Conservation (phyloP, 805 yeast species). For the Lipomyces mesembrius region DNA sequence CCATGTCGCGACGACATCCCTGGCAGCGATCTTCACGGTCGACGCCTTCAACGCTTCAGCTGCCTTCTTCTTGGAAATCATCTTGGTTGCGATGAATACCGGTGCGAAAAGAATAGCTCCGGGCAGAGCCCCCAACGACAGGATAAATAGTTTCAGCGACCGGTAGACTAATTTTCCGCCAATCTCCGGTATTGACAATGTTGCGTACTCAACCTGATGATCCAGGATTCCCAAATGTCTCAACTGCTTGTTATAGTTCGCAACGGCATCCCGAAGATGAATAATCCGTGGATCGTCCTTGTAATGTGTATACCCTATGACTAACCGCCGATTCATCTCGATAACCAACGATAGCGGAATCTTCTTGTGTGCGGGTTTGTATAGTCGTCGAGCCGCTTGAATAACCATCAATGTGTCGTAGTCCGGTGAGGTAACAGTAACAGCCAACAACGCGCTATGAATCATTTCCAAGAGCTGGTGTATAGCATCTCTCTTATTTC, state of each 20-base stretch:
- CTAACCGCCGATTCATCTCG: conserved; percentile 87
- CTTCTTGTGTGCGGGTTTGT: conserved; percentile 70
- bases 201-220: conserved; percentile 70
- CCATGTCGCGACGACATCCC: conserved; percentile 97
- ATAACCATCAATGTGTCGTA: conserved; percentile 87
- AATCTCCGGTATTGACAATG: conserved; percentile 55
- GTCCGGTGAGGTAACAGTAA: conserved; percentile 86
- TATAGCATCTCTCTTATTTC: conserved; percentile 73
- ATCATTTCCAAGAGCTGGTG: conserved; percentile 70
- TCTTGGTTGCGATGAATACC: conserved; percentile 77
- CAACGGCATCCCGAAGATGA: conserved; percentile 63
- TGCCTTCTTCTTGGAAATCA: conserved; percentile 74
- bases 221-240: conserved; percentile 67
- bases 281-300: conserved; percentile 71
- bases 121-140: conserved; percentile 74
- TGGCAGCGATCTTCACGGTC: conserved; percentile 86
- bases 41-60: conserved; percentile 80
- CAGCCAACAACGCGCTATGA: conserved; percentile 75
- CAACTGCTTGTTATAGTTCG: conserved; percentile 69
- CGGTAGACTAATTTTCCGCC: conserved; percentile 57
- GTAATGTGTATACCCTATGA: conserved; percentile 77
- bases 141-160: conserved; percentile 57
- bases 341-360: conserved; percentile 82
- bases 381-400: conserved; percentile 89
- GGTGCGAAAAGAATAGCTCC: conserved; percentile 90